These are phyloP conservation scores for Neonectria hederae DNA, from an alignment of 2,329 filamentous ascomycete species.

Conservation along the genomic window DNA sequence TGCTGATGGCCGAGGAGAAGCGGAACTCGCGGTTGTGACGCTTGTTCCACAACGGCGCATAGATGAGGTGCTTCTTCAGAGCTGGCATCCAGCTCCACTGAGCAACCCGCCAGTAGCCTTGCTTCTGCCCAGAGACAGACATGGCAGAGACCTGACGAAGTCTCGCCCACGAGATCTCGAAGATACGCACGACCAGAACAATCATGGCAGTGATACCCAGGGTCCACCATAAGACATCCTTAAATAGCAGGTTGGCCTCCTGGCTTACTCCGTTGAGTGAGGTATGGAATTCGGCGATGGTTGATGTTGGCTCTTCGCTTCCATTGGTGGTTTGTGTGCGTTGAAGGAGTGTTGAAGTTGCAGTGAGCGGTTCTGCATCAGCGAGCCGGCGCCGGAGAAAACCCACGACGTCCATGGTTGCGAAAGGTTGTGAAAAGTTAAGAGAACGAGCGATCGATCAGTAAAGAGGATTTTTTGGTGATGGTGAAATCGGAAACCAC, in stretches of 20 bases:
- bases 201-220: conserved; percentile 65
- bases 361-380: conserved; percentile 42
- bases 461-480: conserved; percentile 13
- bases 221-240: conserved; percentile 68
- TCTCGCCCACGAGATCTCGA: conserved; percentile 64
- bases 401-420: conserved; percentile 45
- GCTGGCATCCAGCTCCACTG: conserved; percentile 69
- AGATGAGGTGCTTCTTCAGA: conserved; percentile 67
- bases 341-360: conserved; percentile 45
- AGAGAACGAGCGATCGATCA: conserved; percentile 16
- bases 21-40: conserved; percentile 74
- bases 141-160: conserved; percentile 69
- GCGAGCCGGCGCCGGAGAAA: conserved; percentile 45
- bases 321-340: conserved; percentile 42
- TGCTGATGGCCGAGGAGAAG: conserved; percentile 67
- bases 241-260: conserved; percentile 64
- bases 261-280: conserved; percentile 70
- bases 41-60: conserved; percentile 71
- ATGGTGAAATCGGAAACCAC: conserved; percentile 12
- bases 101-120: conserved; percentile 67
- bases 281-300: conserved; percentile 65
- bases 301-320: conserved; percentile 52
- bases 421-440: conserved; percentile 23
- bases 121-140: conserved; percentile 60
- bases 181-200: conserved; percentile 62